Percentiles rank a stretch among this genome's conserved stretches.
phyloP scores from a whole-genome alignment of 345 rosid species.

The Hibiscus trionum region DNA sequence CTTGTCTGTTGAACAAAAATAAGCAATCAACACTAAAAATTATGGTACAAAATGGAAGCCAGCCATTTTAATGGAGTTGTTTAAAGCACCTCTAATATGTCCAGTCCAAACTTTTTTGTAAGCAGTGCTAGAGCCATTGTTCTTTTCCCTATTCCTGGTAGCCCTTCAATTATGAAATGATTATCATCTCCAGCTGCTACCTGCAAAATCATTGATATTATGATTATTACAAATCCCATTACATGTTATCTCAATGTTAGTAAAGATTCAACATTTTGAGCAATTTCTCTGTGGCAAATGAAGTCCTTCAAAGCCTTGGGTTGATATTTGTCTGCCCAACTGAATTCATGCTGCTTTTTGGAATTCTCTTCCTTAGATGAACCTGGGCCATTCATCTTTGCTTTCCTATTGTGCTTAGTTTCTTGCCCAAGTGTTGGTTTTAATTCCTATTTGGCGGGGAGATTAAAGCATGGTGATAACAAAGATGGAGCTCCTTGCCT shows the following conservation, averaged over 20 bases:
- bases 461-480: too few species aligned
- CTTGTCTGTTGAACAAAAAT: slow-evolving; percentile 2
- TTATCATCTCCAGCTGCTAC: neutral
- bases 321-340: neutral
- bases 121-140: slow-evolving; percentile 13
- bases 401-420: too few species aligned
- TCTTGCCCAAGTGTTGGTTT: too few species aligned
- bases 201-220: slow-evolving; percentile 2
- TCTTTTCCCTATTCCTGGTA: slow-evolving; percentile 19
- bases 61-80: neutral
- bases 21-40: neutral
- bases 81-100: neutral
- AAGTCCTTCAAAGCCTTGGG: slow-evolving; percentile 12
- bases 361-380: too few species aligned
- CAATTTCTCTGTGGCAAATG: slow-evolving; percentile 13
- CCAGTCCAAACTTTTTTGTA: neutral
- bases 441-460: too few species aligned
- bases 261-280: slow-evolving; percentile 3
- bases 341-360: too few species aligned
- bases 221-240: neutral
- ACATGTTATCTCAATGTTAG: too few species aligned
- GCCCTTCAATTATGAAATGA: slow-evolving; percentile 16
- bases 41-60: too few species aligned
- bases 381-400: too few species aligned
- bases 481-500: too few species aligned